Percentiles rank a stretch among this genome's conserved stretches.
Conservation (phyloP, 164 flowering plant genomes). For the Berberis vulgaris region DNA sequence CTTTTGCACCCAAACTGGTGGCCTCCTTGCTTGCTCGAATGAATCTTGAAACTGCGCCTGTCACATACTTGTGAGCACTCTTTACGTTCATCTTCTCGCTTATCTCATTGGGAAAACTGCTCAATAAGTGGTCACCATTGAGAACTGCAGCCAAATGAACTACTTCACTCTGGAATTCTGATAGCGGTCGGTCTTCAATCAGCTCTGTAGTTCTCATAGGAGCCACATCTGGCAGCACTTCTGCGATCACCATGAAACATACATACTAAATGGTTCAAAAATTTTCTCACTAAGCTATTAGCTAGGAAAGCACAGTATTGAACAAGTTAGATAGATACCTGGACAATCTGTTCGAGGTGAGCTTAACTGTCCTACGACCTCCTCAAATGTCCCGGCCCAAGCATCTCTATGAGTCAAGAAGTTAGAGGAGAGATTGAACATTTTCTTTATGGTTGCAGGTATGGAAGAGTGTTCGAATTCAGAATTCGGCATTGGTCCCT, state of each 20-base stretch:
- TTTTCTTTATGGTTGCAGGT: slow-evolving; percentile 90
- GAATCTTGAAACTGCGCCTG: too few relatives aligned
- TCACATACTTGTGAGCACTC: too few relatives aligned
- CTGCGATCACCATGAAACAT: slow-evolving; percentile 12
- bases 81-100: too few relatives aligned
- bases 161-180: too few relatives aligned
- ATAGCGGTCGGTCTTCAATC: too few relatives aligned
- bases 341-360: slow-evolving; percentile 59
- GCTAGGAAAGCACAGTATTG: neutral
- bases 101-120: too few relatives aligned
- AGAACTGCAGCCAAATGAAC: too few relatives aligned
- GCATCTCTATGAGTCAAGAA: slow-evolving; percentile 94
- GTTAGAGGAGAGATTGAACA: slow-evolving; percentile 79
- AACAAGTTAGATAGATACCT: slow-evolving; percentile 15
- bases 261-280: neutral
- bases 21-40: too few relatives aligned
- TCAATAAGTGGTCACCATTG: too few relatives aligned
- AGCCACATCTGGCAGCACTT: slow-evolving; percentile 17
- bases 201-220: slow-evolving; percentile 16
- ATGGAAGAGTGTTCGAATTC: slow-evolving; percentile 93
- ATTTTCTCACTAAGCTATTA: neutral
- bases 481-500: slow-evolving; percentile 64
- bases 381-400: slow-evolving; percentile 98
- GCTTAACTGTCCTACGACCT: slow-evolving; percentile 44
- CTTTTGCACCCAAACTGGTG: too few relatives aligned